phyloP scores from a whole-genome alignment of 257 asterid genomes.

The Nicotiana tomentosiformis region DNA sequence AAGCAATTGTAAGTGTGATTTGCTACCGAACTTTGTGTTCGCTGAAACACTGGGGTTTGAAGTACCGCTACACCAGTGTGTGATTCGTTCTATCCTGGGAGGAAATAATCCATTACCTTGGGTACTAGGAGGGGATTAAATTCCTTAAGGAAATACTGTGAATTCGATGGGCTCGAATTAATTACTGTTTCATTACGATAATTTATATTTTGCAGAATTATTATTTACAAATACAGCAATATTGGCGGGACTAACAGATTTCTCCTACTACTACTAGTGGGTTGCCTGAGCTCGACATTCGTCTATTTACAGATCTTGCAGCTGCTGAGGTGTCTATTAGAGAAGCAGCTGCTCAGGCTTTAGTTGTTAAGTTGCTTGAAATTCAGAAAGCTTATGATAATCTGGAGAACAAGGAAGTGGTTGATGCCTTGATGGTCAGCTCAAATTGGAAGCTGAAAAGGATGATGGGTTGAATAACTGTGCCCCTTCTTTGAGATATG shows the following conservation, averaged over 20 bases:
- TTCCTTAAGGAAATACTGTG: too few relatives aligned
- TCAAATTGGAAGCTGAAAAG: constrained; percentile 80
- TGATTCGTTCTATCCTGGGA: too few relatives aligned
- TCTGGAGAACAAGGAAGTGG: constrained; percentile 62
- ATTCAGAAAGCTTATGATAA: constrained; percentile 68
- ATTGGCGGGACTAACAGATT: background rate
- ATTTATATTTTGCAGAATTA: too few relatives aligned
- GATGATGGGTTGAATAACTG: constrained; percentile 77
- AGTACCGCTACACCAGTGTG: too few relatives aligned
- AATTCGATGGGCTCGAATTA: too few relatives aligned
- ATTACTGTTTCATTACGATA: too few relatives aligned
- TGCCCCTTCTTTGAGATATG: constrained; percentile 82
- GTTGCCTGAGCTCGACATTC: constrained; percentile 79
- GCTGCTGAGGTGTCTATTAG: constrained; percentile 48
- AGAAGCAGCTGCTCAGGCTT: constrained; percentile 55
- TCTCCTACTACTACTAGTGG: constrained; percentile 11
- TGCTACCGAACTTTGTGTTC: too few relatives aligned
- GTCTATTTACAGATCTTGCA: constrained; percentile 67
- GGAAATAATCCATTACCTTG: too few relatives aligned
- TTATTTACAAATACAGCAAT: too few relatives aligned
- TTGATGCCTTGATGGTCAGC: constrained; percentile 35
- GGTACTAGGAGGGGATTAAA: too few relatives aligned
- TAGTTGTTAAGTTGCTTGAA: constrained; percentile 58
- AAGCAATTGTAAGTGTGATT: too few relatives aligned
- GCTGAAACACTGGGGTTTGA: too few relatives aligned